A percentile compares a stretch with the other conserved stretches of the same genome.
phyloP scores from a whole-genome alignment of 768 basidiomycete species.

The Trametes sanguinea region DNA sequence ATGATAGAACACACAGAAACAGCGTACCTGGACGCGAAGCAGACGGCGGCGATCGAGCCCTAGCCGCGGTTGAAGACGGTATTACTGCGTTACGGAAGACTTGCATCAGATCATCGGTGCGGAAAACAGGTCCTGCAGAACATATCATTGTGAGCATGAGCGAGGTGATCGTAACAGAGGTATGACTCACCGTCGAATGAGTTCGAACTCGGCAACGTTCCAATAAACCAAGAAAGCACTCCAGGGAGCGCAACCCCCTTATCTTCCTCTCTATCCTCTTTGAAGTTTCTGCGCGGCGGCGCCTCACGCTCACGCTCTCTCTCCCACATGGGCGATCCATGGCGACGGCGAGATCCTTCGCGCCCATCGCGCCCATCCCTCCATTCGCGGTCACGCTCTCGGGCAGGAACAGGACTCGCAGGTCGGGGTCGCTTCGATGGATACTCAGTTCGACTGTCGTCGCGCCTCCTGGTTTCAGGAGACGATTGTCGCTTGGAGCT shows the following conservation, averaged over 20 bases:
- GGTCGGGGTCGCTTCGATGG: conserved; percentile 50
- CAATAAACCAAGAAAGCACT: conserved; percentile 83
- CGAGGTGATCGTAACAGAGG: neutral
- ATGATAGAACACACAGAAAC: neutral
- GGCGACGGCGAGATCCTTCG: conserved; percentile 35
- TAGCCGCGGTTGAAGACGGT: conserved; percentile 51
- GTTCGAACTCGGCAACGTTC: conserved; percentile 66
- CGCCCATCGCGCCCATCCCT: conserved; percentile 34
- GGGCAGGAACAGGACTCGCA: conserved; percentile 47
- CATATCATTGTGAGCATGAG: conserved; percentile 7
- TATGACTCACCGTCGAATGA: conserved; percentile 80
- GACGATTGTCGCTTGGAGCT: conserved; percentile 35
- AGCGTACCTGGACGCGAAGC: conserved; percentile 46
- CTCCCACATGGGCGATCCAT: conserved; percentile 49
- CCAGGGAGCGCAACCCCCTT: conserved; percentile 39
- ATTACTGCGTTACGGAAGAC: conserved; percentile 81
- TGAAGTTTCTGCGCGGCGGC: conserved; percentile 37
- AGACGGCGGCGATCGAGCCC: conserved; percentile 55
- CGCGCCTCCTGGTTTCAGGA: conserved; percentile 43
- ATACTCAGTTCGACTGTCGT: conserved; percentile 43
- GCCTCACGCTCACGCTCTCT: conserved; percentile 47
- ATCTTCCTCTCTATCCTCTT: conserved; percentile 50
- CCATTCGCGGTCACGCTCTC: conserved; percentile 50
- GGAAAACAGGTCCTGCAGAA: conserved; percentile 77
- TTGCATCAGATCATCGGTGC: conserved; percentile 88